Evolutionary conservation across 75 land plant genomes (phyloP).

Genomic region (Chamaecyparis obtusa): DNA sequence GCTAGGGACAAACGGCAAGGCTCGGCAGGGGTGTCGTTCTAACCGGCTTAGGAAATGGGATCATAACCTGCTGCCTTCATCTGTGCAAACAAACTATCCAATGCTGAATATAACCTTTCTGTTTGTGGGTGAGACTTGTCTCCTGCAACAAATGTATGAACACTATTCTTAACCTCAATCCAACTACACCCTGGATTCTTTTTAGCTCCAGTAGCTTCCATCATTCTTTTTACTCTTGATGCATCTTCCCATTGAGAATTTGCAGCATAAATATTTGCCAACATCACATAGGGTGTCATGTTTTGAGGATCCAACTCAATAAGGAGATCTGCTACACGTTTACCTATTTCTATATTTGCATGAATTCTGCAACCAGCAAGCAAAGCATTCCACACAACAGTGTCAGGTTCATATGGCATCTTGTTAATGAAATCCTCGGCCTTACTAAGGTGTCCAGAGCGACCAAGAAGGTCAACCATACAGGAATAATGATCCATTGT

Average conservation of each 20-base stretch:
- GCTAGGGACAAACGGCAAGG: constrained; percentile 67
- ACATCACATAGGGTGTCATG: constrained; percentile 21
- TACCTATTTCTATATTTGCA: constrained; percentile 21
- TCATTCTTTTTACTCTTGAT: constrained; percentile 16
- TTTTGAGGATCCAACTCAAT: constrained; percentile 30
- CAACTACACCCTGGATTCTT: constrained; percentile 28
- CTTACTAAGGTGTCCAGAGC: constrained; percentile 34
- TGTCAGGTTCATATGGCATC: constrained; percentile 36
- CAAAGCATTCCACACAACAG: constrained; percentile 37
- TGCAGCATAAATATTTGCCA: constrained; percentile 39
- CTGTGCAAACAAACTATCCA: constrained; percentile 25
- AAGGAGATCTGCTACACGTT: constrained; percentile 20
- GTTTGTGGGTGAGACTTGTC: constrained; percentile 33
- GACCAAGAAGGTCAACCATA: constrained; percentile 41
- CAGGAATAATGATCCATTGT: constrained; percentile 42
- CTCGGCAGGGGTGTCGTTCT: constrained; percentile 61
- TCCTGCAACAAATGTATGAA: constrained; percentile 39
- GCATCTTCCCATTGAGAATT: constrained; percentile 34
- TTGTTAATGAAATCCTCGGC: constrained; percentile 25
- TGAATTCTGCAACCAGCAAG: constrained; percentile 31
- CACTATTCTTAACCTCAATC: constrained; percentile 23
- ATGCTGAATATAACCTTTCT: constrained; percentile 20
- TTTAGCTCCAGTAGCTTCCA: constrained; percentile 32
- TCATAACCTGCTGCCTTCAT: constrained; percentile 31
- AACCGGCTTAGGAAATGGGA: too few species aligned